phyloP scores from a whole-genome alignment of 371 early-diverging fungal species.

The Choanephora cucurbitarum region DNA sequence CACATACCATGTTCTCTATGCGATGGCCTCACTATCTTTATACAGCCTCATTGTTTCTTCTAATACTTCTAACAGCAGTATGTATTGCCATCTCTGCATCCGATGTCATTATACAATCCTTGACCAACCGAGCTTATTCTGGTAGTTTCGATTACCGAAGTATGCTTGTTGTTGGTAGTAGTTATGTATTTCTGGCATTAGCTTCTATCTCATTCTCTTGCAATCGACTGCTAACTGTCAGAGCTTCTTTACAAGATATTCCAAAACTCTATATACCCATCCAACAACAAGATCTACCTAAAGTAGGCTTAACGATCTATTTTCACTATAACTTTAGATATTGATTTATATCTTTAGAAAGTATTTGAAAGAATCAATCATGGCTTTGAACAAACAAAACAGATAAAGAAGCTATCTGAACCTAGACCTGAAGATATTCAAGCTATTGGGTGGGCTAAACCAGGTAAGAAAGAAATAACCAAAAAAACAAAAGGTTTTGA shows the following conservation, averaged over 20 bases:
- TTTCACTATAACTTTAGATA: too few species aligned
- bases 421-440: conserved; percentile 61
- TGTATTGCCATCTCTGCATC: conserved; percentile 64
- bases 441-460: conserved; percentile 64
- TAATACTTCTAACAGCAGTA: conserved; percentile 42
- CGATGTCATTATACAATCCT: conserved; percentile 63
- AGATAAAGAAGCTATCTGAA: conserved; percentile 49
- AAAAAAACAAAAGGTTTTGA: neutral
- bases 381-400: conserved; percentile 55
- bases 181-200: conserved; percentile 54
- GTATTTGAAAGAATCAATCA: conserved; percentile 59
- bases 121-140: conserved; percentile 41
- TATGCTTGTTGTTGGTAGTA: conserved; percentile 56
- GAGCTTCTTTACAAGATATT: conserved; percentile 60
- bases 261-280: conserved; percentile 75
- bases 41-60: conserved; percentile 40
- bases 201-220: conserved; percentile 54
- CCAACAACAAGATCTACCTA: conserved; percentile 64
- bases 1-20: conserved; percentile 20
- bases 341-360: conserved; percentile 40
- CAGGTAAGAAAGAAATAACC: conserved; percentile 33
- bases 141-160: conserved; percentile 52
- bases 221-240: conserved; percentile 58
- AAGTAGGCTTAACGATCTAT: conserved; percentile 45
- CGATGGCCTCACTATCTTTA: conserved; percentile 31